Evolutionary conservation across 768 basidiomycete genomes (phyloP).

Genomic region (Termitomyces eurrhizus): DNA sequence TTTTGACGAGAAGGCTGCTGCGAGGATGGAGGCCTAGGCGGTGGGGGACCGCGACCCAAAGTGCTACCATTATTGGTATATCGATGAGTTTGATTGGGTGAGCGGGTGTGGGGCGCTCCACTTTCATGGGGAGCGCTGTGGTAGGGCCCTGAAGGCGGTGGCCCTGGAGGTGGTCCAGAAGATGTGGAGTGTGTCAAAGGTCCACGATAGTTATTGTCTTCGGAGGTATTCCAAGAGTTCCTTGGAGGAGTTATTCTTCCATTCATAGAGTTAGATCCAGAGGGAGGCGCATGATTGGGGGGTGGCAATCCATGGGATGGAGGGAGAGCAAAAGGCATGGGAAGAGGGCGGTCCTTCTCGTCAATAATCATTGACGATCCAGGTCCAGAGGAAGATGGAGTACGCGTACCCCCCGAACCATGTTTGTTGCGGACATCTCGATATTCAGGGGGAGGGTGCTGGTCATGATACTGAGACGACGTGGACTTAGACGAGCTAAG

Average conservation of each 20-base stretch:
- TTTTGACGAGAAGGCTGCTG: slow-evolving; percentile 24
- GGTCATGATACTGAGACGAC: slow-evolving; percentile 30
- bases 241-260: slow-evolving; percentile 29
- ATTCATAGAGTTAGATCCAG: slow-evolving; percentile 16
- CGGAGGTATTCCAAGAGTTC: slow-evolving; percentile 28
- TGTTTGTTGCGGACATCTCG: slow-evolving; percentile 27
- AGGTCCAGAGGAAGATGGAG: slow-evolving; percentile 10
- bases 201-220: slow-evolving; percentile 28
- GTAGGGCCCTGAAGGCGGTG: slow-evolving; percentile 24
- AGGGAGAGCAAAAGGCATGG: slow-evolving; percentile 50
- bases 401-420: slow-evolving; percentile 22
- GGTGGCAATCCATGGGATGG: slow-evolving; percentile 21
- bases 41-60: slow-evolving; percentile 20
- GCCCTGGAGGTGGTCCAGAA: slow-evolving; percentile 20
- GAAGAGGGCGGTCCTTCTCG: slow-evolving; percentile 48
- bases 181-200: slow-evolving; percentile 20
- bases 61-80: slow-evolving; percentile 26
- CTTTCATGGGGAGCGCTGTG: slow-evolving; percentile 17
- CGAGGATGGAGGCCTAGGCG: slow-evolving; percentile 12
- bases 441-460: slow-evolving; percentile 20
- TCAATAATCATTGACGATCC: slow-evolving; percentile 32
- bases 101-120: slow-evolving; percentile 23
- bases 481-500: slow-evolving; percentile 33
- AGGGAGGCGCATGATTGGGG: slow-evolving; percentile 17
- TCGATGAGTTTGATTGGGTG: slow-evolving; percentile 40